These are phyloP conservation scores for Tylopilus orsonianus DNA, from an alignment of 1,284 basidiomycete species.

Conservation along the genomic window DNA sequence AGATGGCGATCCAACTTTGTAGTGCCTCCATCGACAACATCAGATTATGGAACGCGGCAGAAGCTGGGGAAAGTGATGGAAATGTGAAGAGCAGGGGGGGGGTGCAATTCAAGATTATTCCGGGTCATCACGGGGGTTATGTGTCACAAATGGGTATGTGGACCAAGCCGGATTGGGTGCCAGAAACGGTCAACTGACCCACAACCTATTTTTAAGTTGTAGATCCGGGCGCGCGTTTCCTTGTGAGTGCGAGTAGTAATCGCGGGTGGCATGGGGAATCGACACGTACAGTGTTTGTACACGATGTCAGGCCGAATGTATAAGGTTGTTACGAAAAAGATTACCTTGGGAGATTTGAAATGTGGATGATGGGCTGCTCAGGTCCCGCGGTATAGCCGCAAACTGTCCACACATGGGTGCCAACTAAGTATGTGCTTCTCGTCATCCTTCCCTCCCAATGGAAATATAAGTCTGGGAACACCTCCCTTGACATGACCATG, in stretches of 20 bases:
- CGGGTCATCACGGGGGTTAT: slow-evolving; percentile 93
- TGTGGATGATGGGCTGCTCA: slow-evolving; percentile 20
- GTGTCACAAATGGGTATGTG: slow-evolving; percentile 85
- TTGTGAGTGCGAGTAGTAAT: slow-evolving; percentile 92
- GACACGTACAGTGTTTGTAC: slow-evolving; percentile 85
- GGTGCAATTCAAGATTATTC: slow-evolving; percentile 92
- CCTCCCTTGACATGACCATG: slow-evolving; percentile 18
- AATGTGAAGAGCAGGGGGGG: slow-evolving; percentile 58
- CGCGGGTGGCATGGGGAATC: slow-evolving; percentile 93
- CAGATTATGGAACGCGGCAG: slow-evolving; percentile 89
- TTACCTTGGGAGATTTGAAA: slow-evolving; percentile 35
- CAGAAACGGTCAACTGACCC: slow-evolving; percentile 21
- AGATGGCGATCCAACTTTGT: slow-evolving; percentile 18
- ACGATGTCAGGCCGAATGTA: slow-evolving; percentile 69
- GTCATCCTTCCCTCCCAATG: slow-evolving; percentile 31
- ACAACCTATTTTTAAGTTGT: slow-evolving; percentile 58
- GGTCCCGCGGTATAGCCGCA: slow-evolving; percentile 37
- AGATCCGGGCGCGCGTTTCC: slow-evolving; percentile 81
- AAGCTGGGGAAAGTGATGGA: slow-evolving; percentile 67
- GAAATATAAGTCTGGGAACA: slow-evolving; percentile 32
- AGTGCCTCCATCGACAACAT: slow-evolving; percentile 94
- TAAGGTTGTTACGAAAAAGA: slow-evolving; percentile 36
- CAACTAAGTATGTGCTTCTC: slow-evolving; percentile 30
- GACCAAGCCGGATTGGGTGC: slow-evolving; percentile 11
- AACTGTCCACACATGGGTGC: slow-evolving; percentile 22